A percentile compares a stretch with the other conserved stretches of the same genome.
phyloP scores from a whole-genome alignment of 306 rosid species.

The Hippophae tibetana region DNA sequence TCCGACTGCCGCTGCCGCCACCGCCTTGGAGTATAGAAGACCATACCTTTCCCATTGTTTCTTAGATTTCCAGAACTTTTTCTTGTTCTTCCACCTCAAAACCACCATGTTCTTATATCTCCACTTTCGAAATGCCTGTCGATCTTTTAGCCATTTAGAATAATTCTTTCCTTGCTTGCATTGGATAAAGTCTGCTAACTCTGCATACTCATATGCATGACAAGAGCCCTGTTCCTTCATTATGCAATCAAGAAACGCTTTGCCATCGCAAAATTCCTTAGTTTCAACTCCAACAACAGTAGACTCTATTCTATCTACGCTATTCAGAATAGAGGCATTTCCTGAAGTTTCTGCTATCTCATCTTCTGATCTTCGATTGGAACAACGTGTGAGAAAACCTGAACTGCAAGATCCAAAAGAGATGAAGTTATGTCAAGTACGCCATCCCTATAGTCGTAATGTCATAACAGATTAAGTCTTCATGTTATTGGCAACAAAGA shows the following conservation, averaged over 20 bases:
- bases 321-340: constrained; percentile 9
- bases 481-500: no score
- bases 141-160: constrained; percentile 42
- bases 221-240: constrained; percentile 5
- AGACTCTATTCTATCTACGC: constrained; percentile 6
- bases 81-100: constrained; percentile 42
- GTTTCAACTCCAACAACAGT: constrained; percentile 26
- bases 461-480: not conserved
- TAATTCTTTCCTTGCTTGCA: constrained; percentile 56
- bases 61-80: constrained; percentile 25
- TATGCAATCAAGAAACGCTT: constrained; percentile 41
- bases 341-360: constrained; percentile 7
- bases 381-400: constrained; percentile 1
- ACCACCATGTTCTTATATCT: constrained; percentile 26
- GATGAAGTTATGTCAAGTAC: not conserved
- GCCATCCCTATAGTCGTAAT: not conserved
- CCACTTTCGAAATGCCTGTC: constrained; percentile 27
- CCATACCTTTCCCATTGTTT: constrained; percentile 1
- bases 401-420: constrained; percentile 12
- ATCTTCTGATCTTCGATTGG: constrained; percentile 9
- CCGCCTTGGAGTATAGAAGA: no score
- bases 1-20: no score
- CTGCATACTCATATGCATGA: constrained; percentile 32
- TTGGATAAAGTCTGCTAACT: constrained; percentile 51
- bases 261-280: constrained; percentile 41